Percentiles rank a stretch among this genome's conserved stretches.
phyloP scores from a whole-genome alignment of 768 basidiomycete genomes.

The Mycena alexandri region DNA sequence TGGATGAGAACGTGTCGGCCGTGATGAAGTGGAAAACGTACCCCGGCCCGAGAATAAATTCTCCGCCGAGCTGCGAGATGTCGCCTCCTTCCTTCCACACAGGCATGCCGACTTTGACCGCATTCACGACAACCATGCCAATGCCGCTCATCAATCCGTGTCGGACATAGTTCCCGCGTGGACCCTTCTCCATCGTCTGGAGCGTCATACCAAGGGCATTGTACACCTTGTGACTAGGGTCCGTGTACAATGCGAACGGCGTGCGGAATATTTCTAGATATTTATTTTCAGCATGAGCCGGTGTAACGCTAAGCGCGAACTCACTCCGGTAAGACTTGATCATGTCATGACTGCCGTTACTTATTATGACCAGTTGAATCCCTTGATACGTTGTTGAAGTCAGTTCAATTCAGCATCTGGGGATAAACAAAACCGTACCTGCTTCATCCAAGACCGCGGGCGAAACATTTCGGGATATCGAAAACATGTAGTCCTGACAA shows the following conservation, averaged over 20 bases:
- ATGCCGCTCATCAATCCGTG: conserved; percentile 66
- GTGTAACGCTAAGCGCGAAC: background rate
- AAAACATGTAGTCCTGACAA: conserved; percentile 79
- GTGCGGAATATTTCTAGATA: conserved; percentile 67
- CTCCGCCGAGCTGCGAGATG: conserved; percentile 75
- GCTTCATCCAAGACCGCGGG: conserved; percentile 60
- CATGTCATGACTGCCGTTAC: conserved; percentile 74
- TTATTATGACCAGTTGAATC: conserved; percentile 70
- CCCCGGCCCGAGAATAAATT: conserved; percentile 79
- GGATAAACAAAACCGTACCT: conserved; percentile 34
- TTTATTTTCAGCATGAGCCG: background rate
- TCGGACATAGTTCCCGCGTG: conserved; percentile 64
- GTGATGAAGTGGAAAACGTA: conserved; percentile 42
- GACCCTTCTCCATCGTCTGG: conserved; percentile 41
- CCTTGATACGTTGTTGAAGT: too few species aligned
- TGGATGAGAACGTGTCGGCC: conserved; percentile 10
- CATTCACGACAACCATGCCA: conserved; percentile 67
- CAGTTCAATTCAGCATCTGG: too few species aligned
- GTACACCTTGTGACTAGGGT: conserved; percentile 69
- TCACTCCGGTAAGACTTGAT: conserved; percentile 66
- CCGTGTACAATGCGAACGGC: conserved; percentile 75
- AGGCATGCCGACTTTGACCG: conserved; percentile 70
- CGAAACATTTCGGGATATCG: conserved; percentile 64
- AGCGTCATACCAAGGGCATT: conserved; percentile 69
- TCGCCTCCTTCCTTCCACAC: conserved; percentile 72